Evolutionary conservation across 345 rosid genomes (phyloP).

Genomic region (Populus simonii): DNA sequence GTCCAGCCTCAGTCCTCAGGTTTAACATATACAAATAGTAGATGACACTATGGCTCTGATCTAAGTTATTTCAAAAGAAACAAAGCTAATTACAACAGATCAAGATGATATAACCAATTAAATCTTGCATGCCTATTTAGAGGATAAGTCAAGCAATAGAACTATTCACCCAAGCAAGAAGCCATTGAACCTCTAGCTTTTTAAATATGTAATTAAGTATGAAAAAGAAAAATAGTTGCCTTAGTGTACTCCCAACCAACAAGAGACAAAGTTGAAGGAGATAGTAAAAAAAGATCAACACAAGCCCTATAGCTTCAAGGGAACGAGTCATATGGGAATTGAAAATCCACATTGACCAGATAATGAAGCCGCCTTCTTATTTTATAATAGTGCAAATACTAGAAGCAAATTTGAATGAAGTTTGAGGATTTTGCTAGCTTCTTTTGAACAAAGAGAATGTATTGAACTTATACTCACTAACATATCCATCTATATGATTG

Average conservation of each 20-base stretch:
- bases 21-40: background rate
- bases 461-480: background rate
- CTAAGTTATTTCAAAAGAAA: background rate
- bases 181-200: no score
- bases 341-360: constrained; percentile 74
- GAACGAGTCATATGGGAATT: constrained; percentile 82
- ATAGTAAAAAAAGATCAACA: constrained; percentile 36
- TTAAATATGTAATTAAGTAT: no score
- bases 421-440: background rate
- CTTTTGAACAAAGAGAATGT: background rate
- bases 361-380: constrained; percentile 46
- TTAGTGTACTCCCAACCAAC: constrained; percentile 24
- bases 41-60: background rate
- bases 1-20: background rate
- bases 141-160: no score
- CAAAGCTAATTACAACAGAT: background rate
- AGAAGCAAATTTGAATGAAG: no score
- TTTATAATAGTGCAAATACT: background rate
- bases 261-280: background rate
- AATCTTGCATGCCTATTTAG: no score
- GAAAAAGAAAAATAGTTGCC: constrained; percentile 43
- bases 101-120: no score
- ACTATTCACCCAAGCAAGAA: no score
- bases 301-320: constrained; percentile 70
- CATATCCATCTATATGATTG: background rate